These are phyloP conservation scores for Clonostachys solani DNA, from an alignment of 2,329 filamentous ascomycete species.

Conservation along the genomic window DNA sequence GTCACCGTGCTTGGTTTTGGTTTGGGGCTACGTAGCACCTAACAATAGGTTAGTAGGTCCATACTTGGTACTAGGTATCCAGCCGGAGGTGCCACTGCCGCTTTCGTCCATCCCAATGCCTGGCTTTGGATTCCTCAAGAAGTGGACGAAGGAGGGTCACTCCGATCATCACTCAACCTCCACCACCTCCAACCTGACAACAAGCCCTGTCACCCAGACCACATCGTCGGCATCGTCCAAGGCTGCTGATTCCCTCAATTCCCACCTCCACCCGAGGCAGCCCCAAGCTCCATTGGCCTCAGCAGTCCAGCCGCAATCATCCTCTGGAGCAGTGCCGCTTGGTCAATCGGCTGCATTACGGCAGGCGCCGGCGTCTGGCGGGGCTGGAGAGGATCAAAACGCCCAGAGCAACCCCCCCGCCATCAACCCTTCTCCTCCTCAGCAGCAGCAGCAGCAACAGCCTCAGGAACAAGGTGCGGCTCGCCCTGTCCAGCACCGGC, in stretches of 20 bases:
- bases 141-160: slow-evolving; percentile 90
- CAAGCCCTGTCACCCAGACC: slow-evolving; percentile 58
- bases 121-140: slow-evolving; percentile 90
- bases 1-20: no score
- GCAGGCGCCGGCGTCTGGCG: background rate
- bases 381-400: background rate
- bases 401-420: slow-evolving; percentile 55
- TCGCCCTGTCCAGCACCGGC: background rate
- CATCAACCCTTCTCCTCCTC: slow-evolving; percentile 10
- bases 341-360: no score
- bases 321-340: no score
- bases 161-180: slow-evolving; percentile 50
- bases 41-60: no score
- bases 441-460: slow-evolving; percentile 28
- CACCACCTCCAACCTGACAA: slow-evolving; percentile 58
- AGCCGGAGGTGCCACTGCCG: no score
- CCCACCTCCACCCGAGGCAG: background rate
- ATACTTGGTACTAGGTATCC: no score
- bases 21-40: no score
- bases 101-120: slow-evolving; percentile 59
- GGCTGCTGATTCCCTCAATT: slow-evolving; percentile 14
- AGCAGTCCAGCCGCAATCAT: no score
- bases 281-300: background rate
- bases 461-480: background rate
- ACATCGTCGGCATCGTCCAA: slow-evolving; percentile 37